Percentiles rank a stretch among this genome's conserved stretches.
Evolutionary conservation across 164 flowering plant genomes (phyloP).

Genomic region (Berberis vulgaris): DNA sequence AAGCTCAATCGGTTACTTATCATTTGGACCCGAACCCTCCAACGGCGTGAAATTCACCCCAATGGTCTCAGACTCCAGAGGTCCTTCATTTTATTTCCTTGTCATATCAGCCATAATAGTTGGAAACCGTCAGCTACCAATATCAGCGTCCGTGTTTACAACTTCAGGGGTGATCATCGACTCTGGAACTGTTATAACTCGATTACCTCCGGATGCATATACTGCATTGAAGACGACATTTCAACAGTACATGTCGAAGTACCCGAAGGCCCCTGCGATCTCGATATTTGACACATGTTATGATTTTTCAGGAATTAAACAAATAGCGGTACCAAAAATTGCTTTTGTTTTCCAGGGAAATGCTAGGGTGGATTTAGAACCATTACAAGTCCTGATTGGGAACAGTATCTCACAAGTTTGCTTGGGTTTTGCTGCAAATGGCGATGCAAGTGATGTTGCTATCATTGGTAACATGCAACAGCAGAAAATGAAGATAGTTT

Average conservation of each 20-base stretch:
- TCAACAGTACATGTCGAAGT: conserved; percentile 31
- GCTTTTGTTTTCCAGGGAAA: conserved; percentile 18
- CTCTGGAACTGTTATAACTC: conserved; percentile 56
- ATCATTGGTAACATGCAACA: conserved; percentile 43
- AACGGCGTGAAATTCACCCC: conserved; percentile 24
- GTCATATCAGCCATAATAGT: conserved; percentile 15
- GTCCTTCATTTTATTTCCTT: conserved; percentile 26
- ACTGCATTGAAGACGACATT: conserved; percentile 30
- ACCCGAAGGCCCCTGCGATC: conserved; percentile 23
- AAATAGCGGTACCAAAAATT: conserved; percentile 18
- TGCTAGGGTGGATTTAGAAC: conserved; percentile 14
- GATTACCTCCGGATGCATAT: conserved; percentile 43
- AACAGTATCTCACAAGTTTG: conserved; percentile 18
- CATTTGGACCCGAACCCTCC: conserved; percentile 24
- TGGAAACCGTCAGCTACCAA: not conserved
- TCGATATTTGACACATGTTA: conserved; percentile 65
- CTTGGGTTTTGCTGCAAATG: conserved; percentile 32
- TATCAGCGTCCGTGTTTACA: conserved; percentile 19
- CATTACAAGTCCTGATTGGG: conserved; percentile 18
- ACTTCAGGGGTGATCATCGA: conserved; percentile 32
- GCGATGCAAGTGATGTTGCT: conserved; percentile 8
- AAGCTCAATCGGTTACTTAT: conserved; percentile 33
- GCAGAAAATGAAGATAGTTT: conserved; percentile 28
- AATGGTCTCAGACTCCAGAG: conserved; percentile 5
- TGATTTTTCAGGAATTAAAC: conserved; percentile 22